Base-by-base conservation (phyloP, 192 early-diverging fungal species). In the Rhizoclosmatium sp. region DNA sequence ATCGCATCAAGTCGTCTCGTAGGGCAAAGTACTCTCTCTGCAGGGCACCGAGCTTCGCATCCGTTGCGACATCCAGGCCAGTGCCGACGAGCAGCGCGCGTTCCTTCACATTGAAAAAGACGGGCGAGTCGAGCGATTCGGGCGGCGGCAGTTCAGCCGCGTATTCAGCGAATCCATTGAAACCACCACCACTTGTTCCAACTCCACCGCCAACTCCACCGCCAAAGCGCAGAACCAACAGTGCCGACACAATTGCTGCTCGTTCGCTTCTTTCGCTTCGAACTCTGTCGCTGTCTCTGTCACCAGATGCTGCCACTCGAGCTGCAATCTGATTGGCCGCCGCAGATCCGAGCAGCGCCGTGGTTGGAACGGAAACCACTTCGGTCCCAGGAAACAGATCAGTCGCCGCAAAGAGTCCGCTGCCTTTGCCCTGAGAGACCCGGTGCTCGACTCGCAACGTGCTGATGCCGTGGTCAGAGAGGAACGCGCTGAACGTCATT, bases 111-210 rank as follows among this genome's bases (percentile, higher is more conserved):
- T 64, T 65, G 41, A 84, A 90, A n/a, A 91, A 45, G 2, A 87
- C 69, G 9, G 86, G 84, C 3, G 74, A 82, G 46, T 81, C 45
- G 19, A 90, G 74, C 0, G 40, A 74, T 7, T 78, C 80, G 10
- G 89, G 59, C 1, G 79, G 80, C 2, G 93, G 93, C 48, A 94
- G 79, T 7, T 84, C 85, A 14, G 84, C 75, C n/a, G 91, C 82
- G 59, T 94, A 94, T 7, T 54, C 51, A 7, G 51, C 51, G 51
- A 54, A 54, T 7, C 51, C 9, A 31, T 31, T 31, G 84, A 79
- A 46, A 77, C 48, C 85, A 88, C 48, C 85, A 88, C 91, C 51
- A 31, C 3, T 31, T 14, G 54, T 1, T n/a, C 39, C 21, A 12
- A 23, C 12, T 19, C 19, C 14, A 4, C 40, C 73, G 41, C 41